phyloP scores from a whole-genome alignment of 345 rosid species.

The Clausena lansium region DNA sequence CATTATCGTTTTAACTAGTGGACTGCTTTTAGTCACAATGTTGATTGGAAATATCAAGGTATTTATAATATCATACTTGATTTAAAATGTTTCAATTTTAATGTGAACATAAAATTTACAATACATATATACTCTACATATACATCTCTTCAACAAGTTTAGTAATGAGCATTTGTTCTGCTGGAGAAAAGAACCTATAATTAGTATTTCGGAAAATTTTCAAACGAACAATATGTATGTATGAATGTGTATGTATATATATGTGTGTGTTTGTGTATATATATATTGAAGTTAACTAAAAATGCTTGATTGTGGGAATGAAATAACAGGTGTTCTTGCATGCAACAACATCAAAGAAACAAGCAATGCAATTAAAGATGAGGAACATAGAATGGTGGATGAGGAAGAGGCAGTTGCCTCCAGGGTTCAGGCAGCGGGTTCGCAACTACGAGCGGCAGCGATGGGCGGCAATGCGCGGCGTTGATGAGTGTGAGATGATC shows the following conservation, averaged over 20 bases:
- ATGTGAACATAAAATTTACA: too few relatives aligned
- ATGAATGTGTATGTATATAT: too few relatives aligned
- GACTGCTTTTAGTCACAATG: slow-evolving; percentile 92
- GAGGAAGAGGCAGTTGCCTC: slow-evolving; percentile 83
- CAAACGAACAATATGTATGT: too few relatives aligned
- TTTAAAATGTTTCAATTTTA: too few relatives aligned
- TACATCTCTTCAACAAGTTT: too few relatives aligned
- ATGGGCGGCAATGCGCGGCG: slow-evolving; percentile 99
- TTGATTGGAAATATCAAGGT: slow-evolving; percentile 98
- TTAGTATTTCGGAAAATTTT: too few relatives aligned
- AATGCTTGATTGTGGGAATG: background rate
- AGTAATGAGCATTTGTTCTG: too few relatives aligned
- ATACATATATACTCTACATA: too few relatives aligned
- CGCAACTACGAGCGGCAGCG: slow-evolving; percentile 89
- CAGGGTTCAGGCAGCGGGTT: slow-evolving; percentile 81
- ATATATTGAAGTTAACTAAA: too few relatives aligned
- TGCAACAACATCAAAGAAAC: slow-evolving; percentile 93
- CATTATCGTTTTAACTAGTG: slow-evolving; percentile 88
- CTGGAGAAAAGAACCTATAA: too few relatives aligned
- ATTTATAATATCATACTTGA: background rate
- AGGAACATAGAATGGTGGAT: slow-evolving; percentile 99
- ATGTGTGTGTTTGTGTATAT: accelerated
- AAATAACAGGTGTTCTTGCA: slow-evolving; percentile 65
- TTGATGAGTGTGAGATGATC: slow-evolving; percentile 86
- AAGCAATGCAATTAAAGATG: slow-evolving; percentile 97